A percentile compares a stretch with the other conserved stretches of the same genome.
phyloP scores from a whole-genome alignment of 768 basidiomycete species.

The Mrakia blollopis region DNA sequence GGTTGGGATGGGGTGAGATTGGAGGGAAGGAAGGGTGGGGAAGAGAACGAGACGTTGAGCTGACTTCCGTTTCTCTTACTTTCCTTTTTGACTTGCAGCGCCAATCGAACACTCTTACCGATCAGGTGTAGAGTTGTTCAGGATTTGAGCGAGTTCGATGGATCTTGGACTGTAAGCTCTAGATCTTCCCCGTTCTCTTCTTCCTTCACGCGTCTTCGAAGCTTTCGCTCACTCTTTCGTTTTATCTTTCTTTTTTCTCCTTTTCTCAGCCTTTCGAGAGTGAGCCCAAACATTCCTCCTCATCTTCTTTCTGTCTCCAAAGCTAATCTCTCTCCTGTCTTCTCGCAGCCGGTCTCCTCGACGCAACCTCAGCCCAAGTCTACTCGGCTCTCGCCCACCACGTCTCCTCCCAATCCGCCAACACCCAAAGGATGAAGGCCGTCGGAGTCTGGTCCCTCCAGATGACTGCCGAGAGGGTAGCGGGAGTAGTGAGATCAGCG shows the following conservation, averaged over 20 bases:
- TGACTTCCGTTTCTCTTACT: slow-evolving; percentile 28
- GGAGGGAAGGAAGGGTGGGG: neutral
- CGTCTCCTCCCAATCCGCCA: slow-evolving; percentile 67
- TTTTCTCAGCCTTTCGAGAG: slow-evolving; percentile 79
- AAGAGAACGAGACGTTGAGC: neutral
- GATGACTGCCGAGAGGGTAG: slow-evolving; percentile 80
- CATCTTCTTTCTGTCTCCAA: neutral
- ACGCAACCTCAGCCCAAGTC: slow-evolving; percentile 77
- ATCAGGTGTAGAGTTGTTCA: slow-evolving; percentile 86
- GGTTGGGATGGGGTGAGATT: neutral
- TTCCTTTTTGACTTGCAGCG: slow-evolving; percentile 50
- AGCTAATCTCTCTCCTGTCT: slow-evolving; percentile 24
- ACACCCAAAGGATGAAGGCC: slow-evolving; percentile 79
- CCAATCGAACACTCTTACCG: slow-evolving; percentile 87
- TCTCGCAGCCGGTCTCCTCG: slow-evolving; percentile 77
- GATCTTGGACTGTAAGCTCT: slow-evolving; percentile 69
- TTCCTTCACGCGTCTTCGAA: too few species aligned
- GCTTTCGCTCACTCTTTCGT: neutral
- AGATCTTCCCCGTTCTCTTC: neutral
- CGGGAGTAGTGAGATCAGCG: slow-evolving; percentile 65
- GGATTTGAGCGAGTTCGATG: slow-evolving; percentile 82
- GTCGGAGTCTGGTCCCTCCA: slow-evolving; percentile 94
- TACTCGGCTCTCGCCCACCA: slow-evolving; percentile 76
- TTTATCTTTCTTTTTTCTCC: neutral
- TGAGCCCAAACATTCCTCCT: slow-evolving; percentile 46